Percentiles rank a stretch among this genome's conserved stretches.
These are phyloP conservation scores for Multifurca ochricompacta DNA, from an alignment of 768 basidiomycete species.

Conservation along the genomic window DNA sequence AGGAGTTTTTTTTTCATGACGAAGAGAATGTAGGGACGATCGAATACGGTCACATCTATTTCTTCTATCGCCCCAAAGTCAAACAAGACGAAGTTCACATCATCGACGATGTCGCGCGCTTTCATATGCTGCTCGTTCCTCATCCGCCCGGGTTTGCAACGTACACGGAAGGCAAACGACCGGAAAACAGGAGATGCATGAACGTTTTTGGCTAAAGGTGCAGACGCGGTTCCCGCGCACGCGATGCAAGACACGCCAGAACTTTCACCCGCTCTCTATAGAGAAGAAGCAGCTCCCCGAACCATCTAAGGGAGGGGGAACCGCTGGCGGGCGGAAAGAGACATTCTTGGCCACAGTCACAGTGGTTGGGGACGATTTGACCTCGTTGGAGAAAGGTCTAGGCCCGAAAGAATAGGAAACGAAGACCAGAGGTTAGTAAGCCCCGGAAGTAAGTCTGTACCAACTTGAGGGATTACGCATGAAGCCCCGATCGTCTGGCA, in stretches of 20 bases:
- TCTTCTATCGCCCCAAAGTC: constrained; percentile 56
- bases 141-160: constrained; percentile 39
- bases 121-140: constrained; percentile 55
- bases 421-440: constrained; percentile 43
- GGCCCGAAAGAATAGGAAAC: constrained; percentile 51
- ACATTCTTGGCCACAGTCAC: constrained; percentile 48
- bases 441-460: neutral
- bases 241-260: constrained; percentile 29
- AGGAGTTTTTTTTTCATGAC: neutral
- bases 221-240: constrained; percentile 42
- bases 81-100: constrained; percentile 44
- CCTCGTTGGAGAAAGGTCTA: constrained; percentile 39
- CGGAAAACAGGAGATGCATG: constrained; percentile 34
- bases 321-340: constrained; percentile 34
- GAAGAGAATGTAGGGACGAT: constrained; percentile 33
- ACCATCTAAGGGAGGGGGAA: constrained; percentile 28
- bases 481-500: constrained; percentile 43
- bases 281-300: constrained; percentile 56
- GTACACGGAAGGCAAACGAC: constrained; percentile 14
- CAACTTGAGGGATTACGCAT: constrained; percentile 39
- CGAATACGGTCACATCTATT: constrained; percentile 55
- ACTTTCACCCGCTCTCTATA: constrained; percentile 43
- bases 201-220: constrained; percentile 35
- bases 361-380: constrained; percentile 44
- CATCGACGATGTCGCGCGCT: constrained; percentile 48